Evolutionary conservation across 306 rosid genomes (phyloP), one percentile per base, ranked within the genome.

Genomic region (Gynostemma pentaphyllum): DNA sequence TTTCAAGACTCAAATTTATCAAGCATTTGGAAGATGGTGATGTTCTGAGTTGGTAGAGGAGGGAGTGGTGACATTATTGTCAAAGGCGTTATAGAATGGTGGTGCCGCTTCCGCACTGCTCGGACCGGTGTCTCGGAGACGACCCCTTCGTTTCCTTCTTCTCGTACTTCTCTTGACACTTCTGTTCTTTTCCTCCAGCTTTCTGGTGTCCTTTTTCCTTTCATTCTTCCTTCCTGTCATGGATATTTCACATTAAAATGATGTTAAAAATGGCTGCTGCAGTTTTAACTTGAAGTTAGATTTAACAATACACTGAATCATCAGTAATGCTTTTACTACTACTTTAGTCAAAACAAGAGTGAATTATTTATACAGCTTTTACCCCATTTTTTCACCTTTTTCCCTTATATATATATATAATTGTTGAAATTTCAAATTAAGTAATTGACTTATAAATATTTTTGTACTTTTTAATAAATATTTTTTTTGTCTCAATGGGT

Each of bases 61-160:
- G 90, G 88, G 28, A 70, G 70, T 7, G 86, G 68, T 51, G 87
- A 81, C 86, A 76, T 83, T 77, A 86, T 80, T 50, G 79, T 76
- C 45, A 79, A 51, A 72, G 76, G 69, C 83, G 89, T 29, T 81
- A 80, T 37, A 76, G 89, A 11, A 76, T 86, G 96, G 60, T 92
- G 96, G 60, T 92, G 98, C 77, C 96, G 74, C 83, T 92, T 92
- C 14, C 98, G 66, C 40, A 84, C 83, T n/a, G 83, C 79, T 65
- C 89, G 75, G 69, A 74, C 85, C 0, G 80, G 80, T 26, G 87
- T 46, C 23, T 73, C 76, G 57, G 62, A 53, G n/a, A n/a, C n/a
- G n/a, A n/a, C n/a, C n/a, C n/a, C n/a, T 74, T 73, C 71, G 53
- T 74, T 75, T 45, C 69, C 73, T 52, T 62, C 59, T 66, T 70